A percentile compares a stretch with the other conserved stretches of the same genome.
These are phyloP conservation scores for Steccherinum ochraceum DNA, from an alignment of 768 basidiomycete genomes.

Conservation along the genomic window DNA sequence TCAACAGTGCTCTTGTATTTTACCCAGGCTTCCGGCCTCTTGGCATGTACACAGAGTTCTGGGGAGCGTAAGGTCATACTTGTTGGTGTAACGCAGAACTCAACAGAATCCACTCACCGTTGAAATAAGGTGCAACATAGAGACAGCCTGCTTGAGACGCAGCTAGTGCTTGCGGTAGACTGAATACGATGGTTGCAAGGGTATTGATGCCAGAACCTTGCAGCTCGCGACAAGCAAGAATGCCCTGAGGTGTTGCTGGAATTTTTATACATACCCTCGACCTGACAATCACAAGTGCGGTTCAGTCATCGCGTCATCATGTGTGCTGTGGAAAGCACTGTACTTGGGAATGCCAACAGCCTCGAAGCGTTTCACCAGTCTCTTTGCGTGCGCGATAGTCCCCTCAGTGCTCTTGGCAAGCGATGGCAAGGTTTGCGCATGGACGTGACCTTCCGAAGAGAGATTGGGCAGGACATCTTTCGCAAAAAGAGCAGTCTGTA, in stretches of 20 bases:
- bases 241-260: slow-evolving; percentile 45
- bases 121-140: slow-evolving; percentile 52
- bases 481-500: slow-evolving; percentile 38
- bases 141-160: slow-evolving; percentile 47
- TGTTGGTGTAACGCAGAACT: slow-evolving; percentile 2
- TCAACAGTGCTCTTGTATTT: slow-evolving; percentile 30
- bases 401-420: slow-evolving; percentile 34
- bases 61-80: neutral
- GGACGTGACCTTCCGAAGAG: slow-evolving; percentile 34
- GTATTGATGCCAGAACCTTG: slow-evolving; percentile 42
- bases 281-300: too few species aligned
- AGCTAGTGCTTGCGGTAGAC: slow-evolving; percentile 47
- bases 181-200: slow-evolving; percentile 50
- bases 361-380: slow-evolving; percentile 34
- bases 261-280: slow-evolving; percentile 55
- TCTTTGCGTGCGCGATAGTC: slow-evolving; percentile 37
- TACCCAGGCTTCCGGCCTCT: slow-evolving; percentile 31
- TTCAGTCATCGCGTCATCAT: too few species aligned
- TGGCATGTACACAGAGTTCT: slow-evolving; percentile 46
- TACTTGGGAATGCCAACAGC: slow-evolving; percentile 37
- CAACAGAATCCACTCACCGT: slow-evolving; percentile 38
- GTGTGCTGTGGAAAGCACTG: neutral
- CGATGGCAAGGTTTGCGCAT: slow-evolving; percentile 37
- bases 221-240: slow-evolving; percentile 42
- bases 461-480: slow-evolving; percentile 36